Percentiles rank a stretch among this genome's conserved stretches.
These are phyloP conservation scores for Fusarium decemcellulare DNA, from an alignment of 2,329 filamentous ascomycete genomes.

Conservation along the genomic window DNA sequence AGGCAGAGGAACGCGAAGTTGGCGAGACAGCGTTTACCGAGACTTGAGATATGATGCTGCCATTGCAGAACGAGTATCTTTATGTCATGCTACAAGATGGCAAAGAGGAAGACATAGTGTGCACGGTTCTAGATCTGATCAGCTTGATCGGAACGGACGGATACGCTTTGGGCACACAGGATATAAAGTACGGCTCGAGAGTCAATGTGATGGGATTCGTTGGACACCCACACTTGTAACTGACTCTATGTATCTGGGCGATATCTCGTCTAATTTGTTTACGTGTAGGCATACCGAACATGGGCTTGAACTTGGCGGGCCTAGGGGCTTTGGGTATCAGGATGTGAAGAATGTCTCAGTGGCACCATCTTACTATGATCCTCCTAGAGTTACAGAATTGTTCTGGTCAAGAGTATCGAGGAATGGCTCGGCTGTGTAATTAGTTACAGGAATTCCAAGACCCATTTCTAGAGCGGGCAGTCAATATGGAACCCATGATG, in stretches of 20 bases:
- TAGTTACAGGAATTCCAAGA: no score
- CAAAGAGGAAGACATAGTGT: background rate
- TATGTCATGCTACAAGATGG: background rate
- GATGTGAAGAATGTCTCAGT: background rate
- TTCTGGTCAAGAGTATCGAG: background rate
- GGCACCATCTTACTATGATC: background rate
- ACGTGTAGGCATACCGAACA: background rate
- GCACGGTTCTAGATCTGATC: constrained; percentile 7
- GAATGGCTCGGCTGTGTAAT: no score
- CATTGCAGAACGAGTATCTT: constrained; percentile 6
- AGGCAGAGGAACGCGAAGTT: constrained; percentile 6
- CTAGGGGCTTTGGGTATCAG: background rate
- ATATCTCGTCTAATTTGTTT: background rate
- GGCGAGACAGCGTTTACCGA: constrained; percentile 1
- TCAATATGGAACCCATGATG: no score
- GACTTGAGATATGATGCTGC: constrained; percentile 1
- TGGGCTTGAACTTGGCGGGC: background rate
- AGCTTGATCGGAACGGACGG: constrained; percentile 4
- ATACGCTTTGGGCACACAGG: constrained; percentile 2
- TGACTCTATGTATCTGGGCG: background rate
- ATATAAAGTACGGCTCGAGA: background rate
- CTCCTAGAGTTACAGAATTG: background rate
- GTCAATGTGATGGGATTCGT: constrained; percentile 7
- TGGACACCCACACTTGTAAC: constrained; percentile 1
- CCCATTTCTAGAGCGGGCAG: no score